phyloP scores from a whole-genome alignment of 1,139 yeast species.

The Hansenula lynferdii region DNA sequence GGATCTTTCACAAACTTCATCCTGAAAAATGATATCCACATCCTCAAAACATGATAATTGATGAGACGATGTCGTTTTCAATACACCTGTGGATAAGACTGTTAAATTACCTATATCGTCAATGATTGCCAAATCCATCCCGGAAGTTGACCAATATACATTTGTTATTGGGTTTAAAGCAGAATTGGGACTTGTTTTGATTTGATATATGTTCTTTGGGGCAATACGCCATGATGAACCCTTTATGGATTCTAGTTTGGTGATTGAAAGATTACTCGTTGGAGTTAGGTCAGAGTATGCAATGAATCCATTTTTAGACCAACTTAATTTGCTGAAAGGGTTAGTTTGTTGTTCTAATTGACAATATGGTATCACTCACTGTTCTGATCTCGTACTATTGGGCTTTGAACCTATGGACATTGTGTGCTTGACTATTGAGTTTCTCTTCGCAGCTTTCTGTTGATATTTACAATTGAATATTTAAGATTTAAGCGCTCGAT shows the following conservation, averaged over 20 bases:
- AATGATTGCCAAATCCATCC: slow-evolving; percentile 37
- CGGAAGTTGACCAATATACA: slow-evolving; percentile 36
- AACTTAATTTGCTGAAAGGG: slow-evolving; percentile 41
- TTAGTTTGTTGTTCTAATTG: too few relatives aligned
- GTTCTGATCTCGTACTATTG: not conserved
- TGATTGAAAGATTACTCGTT: slow-evolving; percentile 37
- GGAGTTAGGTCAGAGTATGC: slow-evolving; percentile 39
- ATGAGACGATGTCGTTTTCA: slow-evolving; percentile 12
- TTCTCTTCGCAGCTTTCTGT: not conserved
- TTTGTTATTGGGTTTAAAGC: slow-evolving; percentile 23
- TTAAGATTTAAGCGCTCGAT: too few relatives aligned
- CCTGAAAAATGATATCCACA: slow-evolving; percentile 29
- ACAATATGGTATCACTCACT: too few relatives aligned
- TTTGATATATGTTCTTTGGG: slow-evolving; percentile 38
- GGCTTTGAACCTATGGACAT: not conserved
- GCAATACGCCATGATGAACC: slow-evolving; percentile 68
- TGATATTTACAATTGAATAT: too few relatives aligned
- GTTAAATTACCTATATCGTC: slow-evolving; percentile 34
- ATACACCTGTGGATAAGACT: slow-evolving; percentile 23
- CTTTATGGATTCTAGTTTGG: slow-evolving; percentile 59
- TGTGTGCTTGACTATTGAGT: not conserved
- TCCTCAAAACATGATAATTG: slow-evolving; percentile 22
- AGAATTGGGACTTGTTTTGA: slow-evolving; percentile 25
- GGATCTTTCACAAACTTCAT: slow-evolving; percentile 27
- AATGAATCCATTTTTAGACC: slow-evolving; percentile 74